These are phyloP conservation scores for Aureobasidium sp. DNA, from an alignment of 2,329 filamentous ascomycete genomes.

Conservation along the genomic window DNA sequence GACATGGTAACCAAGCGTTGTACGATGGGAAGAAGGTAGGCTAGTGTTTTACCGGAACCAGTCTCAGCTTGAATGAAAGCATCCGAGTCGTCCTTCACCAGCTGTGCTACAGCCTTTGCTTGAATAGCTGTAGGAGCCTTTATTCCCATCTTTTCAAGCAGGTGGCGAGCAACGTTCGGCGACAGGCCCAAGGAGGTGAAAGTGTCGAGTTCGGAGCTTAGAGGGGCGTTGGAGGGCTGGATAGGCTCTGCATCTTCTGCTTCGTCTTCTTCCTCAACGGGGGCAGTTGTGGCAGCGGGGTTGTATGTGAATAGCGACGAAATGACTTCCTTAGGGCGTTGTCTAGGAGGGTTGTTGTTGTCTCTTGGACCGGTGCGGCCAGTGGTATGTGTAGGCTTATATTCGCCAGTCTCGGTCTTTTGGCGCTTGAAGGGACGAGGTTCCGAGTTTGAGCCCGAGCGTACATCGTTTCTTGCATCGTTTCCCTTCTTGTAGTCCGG, in stretches of 20 bases:
- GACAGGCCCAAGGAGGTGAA: slow-evolving; percentile 84
- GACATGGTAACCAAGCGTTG: slow-evolving; percentile 76
- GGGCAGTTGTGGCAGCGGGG: slow-evolving; percentile 57
- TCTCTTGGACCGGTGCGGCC: slow-evolving; percentile 7
- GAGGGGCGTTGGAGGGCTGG: slow-evolving; percentile 82
- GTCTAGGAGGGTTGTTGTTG: background rate
- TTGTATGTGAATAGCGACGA: slow-evolving; percentile 93
- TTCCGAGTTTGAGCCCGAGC: slow-evolving; percentile 1
- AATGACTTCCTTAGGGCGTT: slow-evolving; percentile 54
- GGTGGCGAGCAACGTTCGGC: slow-evolving; percentile 67
- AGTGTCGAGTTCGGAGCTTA: slow-evolving; percentile 72
- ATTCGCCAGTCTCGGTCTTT: slow-evolving; percentile 13
- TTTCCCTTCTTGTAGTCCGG: slow-evolving; percentile 3
- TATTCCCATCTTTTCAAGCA: slow-evolving; percentile 76
- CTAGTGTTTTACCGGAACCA: slow-evolving; percentile 92
- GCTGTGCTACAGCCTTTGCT: slow-evolving; percentile 73
- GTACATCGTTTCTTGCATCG: background rate
- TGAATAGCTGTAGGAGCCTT: slow-evolving; percentile 93
- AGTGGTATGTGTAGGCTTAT: background rate
- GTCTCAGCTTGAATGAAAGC: slow-evolving; percentile 97
- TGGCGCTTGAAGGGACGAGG: slow-evolving; percentile 16
- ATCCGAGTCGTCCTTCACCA: slow-evolving; percentile 74
- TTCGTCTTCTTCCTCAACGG: slow-evolving; percentile 40
- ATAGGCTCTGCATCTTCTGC: slow-evolving; percentile 42
- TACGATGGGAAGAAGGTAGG: slow-evolving; percentile 89